Evolutionary conservation across 2,329 filamentous ascomycete species (phyloP).

Genomic region (Cercospora canescens): DNA sequence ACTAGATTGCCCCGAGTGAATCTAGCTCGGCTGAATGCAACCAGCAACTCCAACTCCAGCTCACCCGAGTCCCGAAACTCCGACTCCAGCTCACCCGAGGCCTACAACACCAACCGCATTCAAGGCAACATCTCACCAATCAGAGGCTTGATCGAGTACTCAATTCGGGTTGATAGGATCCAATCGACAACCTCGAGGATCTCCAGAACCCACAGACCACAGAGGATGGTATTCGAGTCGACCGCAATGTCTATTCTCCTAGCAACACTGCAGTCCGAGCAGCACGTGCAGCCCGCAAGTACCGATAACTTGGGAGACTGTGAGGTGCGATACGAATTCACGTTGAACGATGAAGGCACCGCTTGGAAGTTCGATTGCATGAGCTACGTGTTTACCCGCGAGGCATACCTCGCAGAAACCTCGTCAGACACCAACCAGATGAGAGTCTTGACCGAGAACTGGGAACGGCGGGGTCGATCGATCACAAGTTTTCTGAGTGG

Average conservation of each 20-base stretch:
- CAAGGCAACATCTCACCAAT: no score
- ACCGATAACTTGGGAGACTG: background rate
- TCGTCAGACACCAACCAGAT: background rate
- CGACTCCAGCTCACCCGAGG: no score
- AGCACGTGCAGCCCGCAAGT: background rate
- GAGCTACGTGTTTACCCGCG: background rate
- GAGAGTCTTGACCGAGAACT: background rate
- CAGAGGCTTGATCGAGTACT: background rate
- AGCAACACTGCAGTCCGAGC: background rate
- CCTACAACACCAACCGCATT: background rate
- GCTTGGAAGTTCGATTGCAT: background rate
- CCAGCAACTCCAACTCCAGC: no score
- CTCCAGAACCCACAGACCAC: background rate
- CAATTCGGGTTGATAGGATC: background rate
- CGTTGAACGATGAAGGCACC: background rate
- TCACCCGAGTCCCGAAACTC: no score
- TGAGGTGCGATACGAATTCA: background rate
- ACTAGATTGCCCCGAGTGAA: no score
- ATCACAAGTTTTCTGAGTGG: background rate
- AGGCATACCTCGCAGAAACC: no score
- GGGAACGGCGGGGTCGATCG: background rate
- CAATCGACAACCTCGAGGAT: background rate
- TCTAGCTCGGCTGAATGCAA: no score
- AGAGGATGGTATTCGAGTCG: background rate
- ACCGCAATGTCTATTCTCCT: background rate